Base-by-base conservation (phyloP, 2,329 filamentous ascomycete species). In the Ceratocystis smalleyi region DNA sequence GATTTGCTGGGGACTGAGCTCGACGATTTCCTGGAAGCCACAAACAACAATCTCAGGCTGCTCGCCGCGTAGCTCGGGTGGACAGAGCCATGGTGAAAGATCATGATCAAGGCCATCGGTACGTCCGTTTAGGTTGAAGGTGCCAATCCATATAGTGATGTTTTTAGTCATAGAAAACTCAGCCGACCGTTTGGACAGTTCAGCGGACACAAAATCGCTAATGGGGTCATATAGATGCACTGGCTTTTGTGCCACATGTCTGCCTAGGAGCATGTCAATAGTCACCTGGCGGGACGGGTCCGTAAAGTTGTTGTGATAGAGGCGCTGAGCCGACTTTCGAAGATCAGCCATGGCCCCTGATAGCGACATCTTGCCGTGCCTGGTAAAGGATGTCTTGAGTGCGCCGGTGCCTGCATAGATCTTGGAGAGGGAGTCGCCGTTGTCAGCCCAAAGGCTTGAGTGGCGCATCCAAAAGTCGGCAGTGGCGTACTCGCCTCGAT, bases 21-120 rank as follows among this genome's bases (percentile, higher is more conserved):
- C 89, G n/a, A 99, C 94, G 68, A 99, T 97, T 74, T 99, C 94
- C 72, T 99, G 94, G 70, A 99, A 97, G 0, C 90, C 94, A 17
- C 96, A 86, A 6, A 88, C 91, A 62, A 95, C 85, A 45, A 99
- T 88, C 66, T 92, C 88, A 5, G 94, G 91, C 67, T 88, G 84
- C 59, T 82, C 78, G 2, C 83, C 73, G 4, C 83, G 80, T 10
- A 67, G 70, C 47, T 73, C 73, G 3, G 80, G 75, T 0, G 89
- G 88, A 71, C 88, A 91, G 3, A 99, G 77, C 94, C 94, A 99
- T 1, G 86, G 79, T 0, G 88, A 87, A 12, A 99, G 78, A 71
- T 97, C 91, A 68, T 89, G 81, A 22, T 85, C 81, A 27, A 91
- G 80, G 2, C 91, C 91, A 66, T 85, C 78, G 0, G 87, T 91